Evolutionary conservation across 495 filamentous ascomycete genomes (phyloP), one percentile per base, ranked within the genome.

Genomic region (Parachaetomium inaequale): DNA sequence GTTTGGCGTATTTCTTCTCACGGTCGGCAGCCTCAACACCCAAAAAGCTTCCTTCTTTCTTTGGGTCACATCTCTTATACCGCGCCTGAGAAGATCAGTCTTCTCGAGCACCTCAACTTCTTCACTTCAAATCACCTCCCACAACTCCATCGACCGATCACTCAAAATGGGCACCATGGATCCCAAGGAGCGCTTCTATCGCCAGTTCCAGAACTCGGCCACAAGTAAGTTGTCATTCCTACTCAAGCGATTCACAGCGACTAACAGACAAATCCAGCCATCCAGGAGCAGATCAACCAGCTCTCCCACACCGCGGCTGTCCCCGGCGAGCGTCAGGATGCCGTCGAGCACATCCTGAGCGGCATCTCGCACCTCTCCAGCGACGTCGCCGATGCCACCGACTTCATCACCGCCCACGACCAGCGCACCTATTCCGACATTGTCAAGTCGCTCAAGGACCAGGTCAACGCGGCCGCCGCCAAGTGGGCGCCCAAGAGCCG

Each of bases 151-250:
- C 43, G 4, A 11, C 12, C 43, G 2, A 55, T 52, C 23, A 54
- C 12, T 36, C 29, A 28, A 25, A 12, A 62, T 31, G 40, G 15
- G 1, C 21, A 54, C 56, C 1, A 58, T 59, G 56, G 66, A 70
- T 46, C 70, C 86, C 49, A 92, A 91, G 55, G 87, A 90, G 66
- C 81, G 81, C 10, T 93, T 95, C 79, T 90, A 91, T 71, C 85
- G 85, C 63, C 86, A 88, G 70, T 94, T 93, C 65, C 87, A 88
- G 61, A 81, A 85, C 72, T 83, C 87, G 72, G 85, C 88, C 63
- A 85, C 83, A 15, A 81, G 90, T 91, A 79, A 63, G 73, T 55
- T 29, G 5, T 31, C 17, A 15, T 23, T 0, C 0, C n/a, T 19
- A 52, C 19, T 21, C 1, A 7, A 31, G 23, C 36, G 47, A 25